Percentiles rank a stretch among this genome's conserved stretches.
Evolutionary conservation across 2,329 filamentous ascomycete genomes (phyloP).

Genomic region (Allantophomopsis lycopodina): DNA sequence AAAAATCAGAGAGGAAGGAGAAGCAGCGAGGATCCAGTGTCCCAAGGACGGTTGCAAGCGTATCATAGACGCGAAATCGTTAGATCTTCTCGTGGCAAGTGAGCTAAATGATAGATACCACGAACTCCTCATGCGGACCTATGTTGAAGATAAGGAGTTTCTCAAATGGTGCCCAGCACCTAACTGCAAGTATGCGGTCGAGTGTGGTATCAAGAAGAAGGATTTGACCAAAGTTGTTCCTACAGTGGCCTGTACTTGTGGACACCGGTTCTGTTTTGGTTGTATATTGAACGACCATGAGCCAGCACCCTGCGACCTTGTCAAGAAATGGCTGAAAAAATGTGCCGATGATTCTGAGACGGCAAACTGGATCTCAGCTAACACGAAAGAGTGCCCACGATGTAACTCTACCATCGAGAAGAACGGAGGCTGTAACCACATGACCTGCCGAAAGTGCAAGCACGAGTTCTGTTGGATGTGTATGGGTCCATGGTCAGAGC

Average conservation of each 20-base stretch:
- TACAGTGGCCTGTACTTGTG: constrained; percentile 75
- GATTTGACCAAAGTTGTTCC: constrained; percentile 78
- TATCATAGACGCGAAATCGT: constrained; percentile 80
- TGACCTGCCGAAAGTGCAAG: constrained; percentile 93
- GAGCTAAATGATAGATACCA: constrained; percentile 56
- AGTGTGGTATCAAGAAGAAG: constrained; percentile 78
- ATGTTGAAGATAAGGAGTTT: constrained; percentile 91
- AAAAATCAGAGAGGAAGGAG: constrained; percentile 91
- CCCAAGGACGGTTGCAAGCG: constrained; percentile 77
- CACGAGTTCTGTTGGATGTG: constrained; percentile 99
- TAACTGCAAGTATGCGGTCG: constrained; percentile 88
- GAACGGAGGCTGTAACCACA: constrained; percentile 95
- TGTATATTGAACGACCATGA: constrained; percentile 85
- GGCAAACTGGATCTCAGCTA: constrained; percentile 97
- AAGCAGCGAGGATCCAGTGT: constrained; percentile 89
- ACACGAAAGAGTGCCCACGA: constrained; percentile 95
- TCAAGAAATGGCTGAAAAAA: constrained; percentile 95
- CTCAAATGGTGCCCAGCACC: constrained; percentile 97
- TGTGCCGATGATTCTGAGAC: constrained; percentile 97
- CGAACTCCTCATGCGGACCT: constrained; percentile 79
- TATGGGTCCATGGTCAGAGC: constrained; percentile 97
- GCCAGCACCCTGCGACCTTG: constrained; percentile 78
- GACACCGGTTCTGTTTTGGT: constrained; percentile 87
- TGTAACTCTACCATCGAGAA: constrained; percentile 98
- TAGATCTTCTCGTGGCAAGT: constrained; percentile 58